Evolutionary conservation across 768 basidiomycete genomes (phyloP).

Genomic region (Termitomyces sp.): DNA sequence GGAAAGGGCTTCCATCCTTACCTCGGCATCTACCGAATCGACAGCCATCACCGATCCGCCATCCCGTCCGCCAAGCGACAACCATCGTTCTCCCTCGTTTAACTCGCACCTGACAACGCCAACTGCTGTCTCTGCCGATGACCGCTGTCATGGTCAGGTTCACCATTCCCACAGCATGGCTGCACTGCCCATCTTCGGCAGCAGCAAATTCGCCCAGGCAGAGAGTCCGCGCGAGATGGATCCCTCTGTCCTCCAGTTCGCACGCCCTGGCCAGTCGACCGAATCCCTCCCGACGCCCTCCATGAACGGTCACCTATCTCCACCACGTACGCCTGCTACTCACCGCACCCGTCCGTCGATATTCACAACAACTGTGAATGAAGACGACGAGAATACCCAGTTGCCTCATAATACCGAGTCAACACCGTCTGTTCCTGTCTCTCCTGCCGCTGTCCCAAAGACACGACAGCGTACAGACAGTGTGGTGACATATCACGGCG

Average conservation of each 20-base stretch:
- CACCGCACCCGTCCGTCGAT: slow-evolving; percentile 9
- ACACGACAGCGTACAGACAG: slow-evolving; percentile 37
- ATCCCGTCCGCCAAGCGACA: slow-evolving; percentile 34
- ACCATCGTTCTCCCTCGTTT: slow-evolving; percentile 9
- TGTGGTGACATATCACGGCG: slow-evolving; percentile 64
- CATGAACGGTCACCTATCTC: slow-evolving; percentile 26
- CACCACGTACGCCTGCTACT: slow-evolving; percentile 20
- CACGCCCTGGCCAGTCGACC: slow-evolving; percentile 71
- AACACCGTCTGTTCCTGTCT: slow-evolving; percentile 1
- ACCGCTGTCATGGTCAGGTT: slow-evolving; percentile 14
- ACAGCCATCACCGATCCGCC: slow-evolving; percentile 46
- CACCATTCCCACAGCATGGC: slow-evolving; percentile 26
- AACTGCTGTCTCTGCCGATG: slow-evolving; percentile 19
- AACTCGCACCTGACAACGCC: slow-evolving; percentile 19
- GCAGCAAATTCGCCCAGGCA: slow-evolving; percentile 15
- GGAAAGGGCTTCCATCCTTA: slow-evolving; percentile 40
- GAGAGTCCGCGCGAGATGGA: slow-evolving; percentile 57
- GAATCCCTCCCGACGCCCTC: slow-evolving; percentile 49
- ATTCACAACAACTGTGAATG: slow-evolving; percentile 7
- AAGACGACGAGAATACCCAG: slow-evolving; percentile 8
- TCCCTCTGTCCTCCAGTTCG: slow-evolving; percentile 70
- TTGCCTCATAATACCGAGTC: slow-evolving; percentile 11
- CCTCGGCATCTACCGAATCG: slow-evolving; percentile 36
- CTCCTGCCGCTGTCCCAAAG: not conserved
- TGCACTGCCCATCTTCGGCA: slow-evolving; percentile 27